Conservation (phyloP, 352 stramenopile species). For the Paralagenidium karlingii region DNA sequence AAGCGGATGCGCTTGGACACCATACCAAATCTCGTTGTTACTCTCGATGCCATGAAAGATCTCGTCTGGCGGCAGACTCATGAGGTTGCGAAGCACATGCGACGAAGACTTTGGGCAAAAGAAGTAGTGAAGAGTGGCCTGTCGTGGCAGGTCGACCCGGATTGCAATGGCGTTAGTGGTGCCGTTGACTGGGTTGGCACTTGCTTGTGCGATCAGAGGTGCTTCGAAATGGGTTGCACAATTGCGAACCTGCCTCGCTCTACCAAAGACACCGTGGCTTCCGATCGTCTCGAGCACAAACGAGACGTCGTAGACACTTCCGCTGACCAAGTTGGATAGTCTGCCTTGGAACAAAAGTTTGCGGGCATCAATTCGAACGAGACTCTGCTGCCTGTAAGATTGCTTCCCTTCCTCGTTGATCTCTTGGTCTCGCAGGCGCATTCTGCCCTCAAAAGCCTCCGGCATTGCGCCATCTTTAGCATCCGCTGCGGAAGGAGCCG, state of each 20-base stretch:
- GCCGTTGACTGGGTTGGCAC: slow-evolving; percentile 20
- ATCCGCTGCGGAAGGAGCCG: no score
- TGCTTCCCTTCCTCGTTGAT: no score
- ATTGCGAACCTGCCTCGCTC: background rate
- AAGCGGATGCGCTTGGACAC: background rate
- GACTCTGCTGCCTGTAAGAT: no score
- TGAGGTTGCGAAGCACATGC: background rate
- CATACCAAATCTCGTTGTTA: background rate
- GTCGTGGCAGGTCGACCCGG: slow-evolving; percentile 18
- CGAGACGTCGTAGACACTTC: no score
- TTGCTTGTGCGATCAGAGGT: slow-evolving; percentile 22
- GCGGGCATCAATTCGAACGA: no score
- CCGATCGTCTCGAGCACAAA: no score
- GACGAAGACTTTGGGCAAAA: background rate
- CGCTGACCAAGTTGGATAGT: no score
- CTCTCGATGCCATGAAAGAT: background rate
- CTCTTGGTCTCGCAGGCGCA: no score
- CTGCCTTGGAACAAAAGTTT: no score
- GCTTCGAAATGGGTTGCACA: slow-evolving; percentile 4
- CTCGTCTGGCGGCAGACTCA: background rate
- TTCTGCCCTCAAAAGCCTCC: no score
- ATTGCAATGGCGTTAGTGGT: slow-evolving; percentile 32
- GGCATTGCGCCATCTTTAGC: no score
- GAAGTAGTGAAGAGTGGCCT: slow-evolving; percentile 46
- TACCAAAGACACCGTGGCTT: background rate